These are phyloP conservation scores for Populus euphratica DNA, from an alignment of 345 rosid genomes.

Conservation along the genomic window DNA sequence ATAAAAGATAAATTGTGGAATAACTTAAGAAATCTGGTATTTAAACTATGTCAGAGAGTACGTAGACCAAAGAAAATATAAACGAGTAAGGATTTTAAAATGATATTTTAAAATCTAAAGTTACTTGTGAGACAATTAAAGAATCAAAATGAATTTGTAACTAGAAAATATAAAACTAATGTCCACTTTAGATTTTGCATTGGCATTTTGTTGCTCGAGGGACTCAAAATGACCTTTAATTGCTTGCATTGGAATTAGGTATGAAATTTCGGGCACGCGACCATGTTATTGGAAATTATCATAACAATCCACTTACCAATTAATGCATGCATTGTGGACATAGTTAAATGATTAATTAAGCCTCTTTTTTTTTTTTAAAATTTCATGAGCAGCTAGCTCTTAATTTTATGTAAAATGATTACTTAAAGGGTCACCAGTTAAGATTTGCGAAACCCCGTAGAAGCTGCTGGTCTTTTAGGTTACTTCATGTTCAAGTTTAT, in stretches of 20 bases:
- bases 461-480: constrained; percentile 11
- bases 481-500: constrained; percentile 17
- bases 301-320: background rate
- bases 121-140: no score
- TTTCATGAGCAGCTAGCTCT: background rate
- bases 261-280: background rate
- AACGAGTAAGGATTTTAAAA: no score
- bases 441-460: constrained; percentile 22
- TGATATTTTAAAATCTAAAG: no score
- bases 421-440: constrained; percentile 29
- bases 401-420: background rate
- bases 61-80: no score
- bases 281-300: background rate
- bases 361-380: no score
- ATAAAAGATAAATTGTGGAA: no score
- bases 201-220: background rate
- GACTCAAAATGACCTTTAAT: background rate
- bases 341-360: background rate
- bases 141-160: no score
- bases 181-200: background rate
- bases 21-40: no score
- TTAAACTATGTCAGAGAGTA: no score
- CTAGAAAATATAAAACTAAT: no score
- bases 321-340: background rate
- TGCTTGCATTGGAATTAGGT: background rate